phyloP scores from a whole-genome alignment of 208 protist genomes.

The Trypanosoma boissoni region DNA sequence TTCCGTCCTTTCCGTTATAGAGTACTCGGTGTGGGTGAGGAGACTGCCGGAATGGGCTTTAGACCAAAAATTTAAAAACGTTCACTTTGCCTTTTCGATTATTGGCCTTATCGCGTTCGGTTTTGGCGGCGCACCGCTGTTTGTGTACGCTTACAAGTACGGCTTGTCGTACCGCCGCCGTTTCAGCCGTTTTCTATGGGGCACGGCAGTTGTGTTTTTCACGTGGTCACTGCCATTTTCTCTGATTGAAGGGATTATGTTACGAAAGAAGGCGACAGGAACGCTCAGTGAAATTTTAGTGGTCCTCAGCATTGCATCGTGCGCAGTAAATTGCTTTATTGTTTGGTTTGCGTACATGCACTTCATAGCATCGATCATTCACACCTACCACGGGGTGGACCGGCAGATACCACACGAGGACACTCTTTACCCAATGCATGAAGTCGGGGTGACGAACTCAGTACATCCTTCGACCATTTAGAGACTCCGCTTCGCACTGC shows the following conservation, averaged over 20 bases:
- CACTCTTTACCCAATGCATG: constrained; percentile 20
- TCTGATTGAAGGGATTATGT: constrained; percentile 45
- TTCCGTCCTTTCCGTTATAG: constrained; percentile 42
- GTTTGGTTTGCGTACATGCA: constrained; percentile 77
- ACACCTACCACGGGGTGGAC: constrained; percentile 56
- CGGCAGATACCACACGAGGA: constrained; percentile 48
- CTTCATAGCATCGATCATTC: constrained; percentile 28
- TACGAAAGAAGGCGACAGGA: constrained; percentile 1
- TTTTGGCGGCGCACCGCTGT: constrained; percentile 43
- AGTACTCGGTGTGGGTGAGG: constrained; percentile 46
- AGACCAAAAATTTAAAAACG: constrained; percentile 12
- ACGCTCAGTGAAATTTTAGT: constrained; percentile 54
- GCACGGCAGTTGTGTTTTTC: constrained; percentile 64
- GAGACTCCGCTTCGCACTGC: not conserved
- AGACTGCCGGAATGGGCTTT: not conserved
- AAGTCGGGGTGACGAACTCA: constrained; percentile 19
- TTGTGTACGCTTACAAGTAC: constrained; percentile 86
- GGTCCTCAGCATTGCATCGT: constrained; percentile 40
- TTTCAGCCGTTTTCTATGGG: constrained; percentile 31
- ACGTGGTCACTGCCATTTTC: constrained; percentile 56
- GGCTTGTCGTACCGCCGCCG: constrained; percentile 33
- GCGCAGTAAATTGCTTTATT: constrained; percentile 32
- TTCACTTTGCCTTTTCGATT: constrained; percentile 58
- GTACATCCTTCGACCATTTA: constrained; percentile 32
- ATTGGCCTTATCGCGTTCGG: constrained; percentile 49